Percentiles rank a stretch among this genome's conserved stretches.
These are phyloP conservation scores for Candida orba DNA, from an alignment of 805 yeast species.

Conservation along the genomic window DNA sequence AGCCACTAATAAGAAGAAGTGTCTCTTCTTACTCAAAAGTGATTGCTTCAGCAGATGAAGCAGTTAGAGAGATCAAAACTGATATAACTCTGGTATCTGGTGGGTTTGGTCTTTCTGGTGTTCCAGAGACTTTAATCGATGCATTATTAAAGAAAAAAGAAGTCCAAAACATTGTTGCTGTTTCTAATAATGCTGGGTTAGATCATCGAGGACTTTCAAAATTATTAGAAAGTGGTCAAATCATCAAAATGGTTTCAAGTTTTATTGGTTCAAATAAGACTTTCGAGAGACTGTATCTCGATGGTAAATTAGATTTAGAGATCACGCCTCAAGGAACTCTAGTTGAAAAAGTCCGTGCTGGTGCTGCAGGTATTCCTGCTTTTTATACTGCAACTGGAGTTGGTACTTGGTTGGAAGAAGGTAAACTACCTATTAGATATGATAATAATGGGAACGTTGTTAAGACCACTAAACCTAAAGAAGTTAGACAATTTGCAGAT, in stretches of 20 bases:
- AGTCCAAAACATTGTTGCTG: conserved; percentile 33
- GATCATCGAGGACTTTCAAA: conserved; percentile 37
- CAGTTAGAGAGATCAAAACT: conserved; percentile 25
- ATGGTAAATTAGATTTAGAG: conserved; percentile 39
- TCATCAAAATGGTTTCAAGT: conserved; percentile 37
- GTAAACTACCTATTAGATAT: conserved; percentile 38
- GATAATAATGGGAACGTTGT: conserved; percentile 26
- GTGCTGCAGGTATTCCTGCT: conserved; percentile 43
- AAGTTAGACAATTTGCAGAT: conserved; percentile 37
- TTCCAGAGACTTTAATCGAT: conserved; percentile 37
- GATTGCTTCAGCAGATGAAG: conserved; percentile 21
- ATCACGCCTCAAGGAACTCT: conserved; percentile 46
- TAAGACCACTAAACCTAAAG: conserved; percentile 32
- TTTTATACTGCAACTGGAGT: conserved; percentile 43
- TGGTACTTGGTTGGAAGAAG: conserved; percentile 45
- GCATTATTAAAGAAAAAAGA: conserved; percentile 29
- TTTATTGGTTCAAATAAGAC: conserved; percentile 39
- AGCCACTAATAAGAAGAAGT: not conserved
- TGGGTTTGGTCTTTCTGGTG: conserved; percentile 43
- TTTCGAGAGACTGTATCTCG: conserved; percentile 33
- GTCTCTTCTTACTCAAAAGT: not conserved
- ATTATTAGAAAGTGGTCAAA: conserved; percentile 35
- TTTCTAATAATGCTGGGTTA: conserved; percentile 43
- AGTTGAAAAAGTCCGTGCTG: conserved; percentile 42
- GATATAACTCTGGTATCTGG: conserved; percentile 35